A percentile compares a stretch with the other conserved stretches of the same genome.
phyloP scores from a whole-genome alignment of 2,329 filamentous ascomycete species.

The Claviceps pazoutovae region DNA sequence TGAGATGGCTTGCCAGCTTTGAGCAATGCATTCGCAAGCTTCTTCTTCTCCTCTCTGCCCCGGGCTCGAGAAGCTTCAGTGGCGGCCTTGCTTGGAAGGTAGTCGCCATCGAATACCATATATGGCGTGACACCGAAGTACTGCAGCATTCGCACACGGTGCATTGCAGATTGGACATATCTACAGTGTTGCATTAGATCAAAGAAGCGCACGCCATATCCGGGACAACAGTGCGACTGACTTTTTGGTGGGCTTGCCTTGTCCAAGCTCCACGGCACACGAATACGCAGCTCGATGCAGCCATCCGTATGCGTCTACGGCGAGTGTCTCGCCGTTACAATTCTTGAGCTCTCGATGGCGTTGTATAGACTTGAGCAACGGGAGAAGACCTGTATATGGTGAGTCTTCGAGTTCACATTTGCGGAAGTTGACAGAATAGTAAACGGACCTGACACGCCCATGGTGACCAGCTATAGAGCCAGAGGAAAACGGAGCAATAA shows the following conservation, averaged over 20 bases:
- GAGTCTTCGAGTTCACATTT: not conserved
- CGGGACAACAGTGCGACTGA: slow-evolving; percentile 27
- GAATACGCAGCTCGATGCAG: slow-evolving; percentile 83
- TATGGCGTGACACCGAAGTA: slow-evolving; percentile 93
- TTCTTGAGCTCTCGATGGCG: slow-evolving; percentile 76
- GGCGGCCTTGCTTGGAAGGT: slow-evolving; percentile 78
- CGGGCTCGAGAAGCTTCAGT: slow-evolving; percentile 70
- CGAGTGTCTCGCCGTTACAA: slow-evolving; percentile 75
- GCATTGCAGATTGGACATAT: slow-evolving; percentile 81
- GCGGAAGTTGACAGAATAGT: not conserved
- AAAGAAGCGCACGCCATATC: not conserved
- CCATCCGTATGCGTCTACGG: slow-evolving; percentile 97
- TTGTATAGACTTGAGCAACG: slow-evolving; percentile 91
- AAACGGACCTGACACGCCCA: slow-evolving; percentile 24
- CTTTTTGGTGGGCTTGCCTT: slow-evolving; percentile 79
- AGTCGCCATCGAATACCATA: slow-evolving; percentile 91
- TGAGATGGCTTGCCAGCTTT: slow-evolving; percentile 68
- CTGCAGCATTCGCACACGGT: slow-evolving; percentile 82
- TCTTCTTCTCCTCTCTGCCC: slow-evolving; percentile 62
- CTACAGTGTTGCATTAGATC: slow-evolving; percentile 26
- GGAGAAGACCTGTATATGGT: slow-evolving; percentile 55
- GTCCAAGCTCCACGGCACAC: slow-evolving; percentile 80
- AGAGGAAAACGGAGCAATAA: not conserved
- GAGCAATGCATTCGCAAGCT: slow-evolving; percentile 62
- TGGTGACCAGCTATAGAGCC: slow-evolving; percentile 9